phyloP scores from a whole-genome alignment of 75 land plant genomes.

The Picea glauca region DNA sequence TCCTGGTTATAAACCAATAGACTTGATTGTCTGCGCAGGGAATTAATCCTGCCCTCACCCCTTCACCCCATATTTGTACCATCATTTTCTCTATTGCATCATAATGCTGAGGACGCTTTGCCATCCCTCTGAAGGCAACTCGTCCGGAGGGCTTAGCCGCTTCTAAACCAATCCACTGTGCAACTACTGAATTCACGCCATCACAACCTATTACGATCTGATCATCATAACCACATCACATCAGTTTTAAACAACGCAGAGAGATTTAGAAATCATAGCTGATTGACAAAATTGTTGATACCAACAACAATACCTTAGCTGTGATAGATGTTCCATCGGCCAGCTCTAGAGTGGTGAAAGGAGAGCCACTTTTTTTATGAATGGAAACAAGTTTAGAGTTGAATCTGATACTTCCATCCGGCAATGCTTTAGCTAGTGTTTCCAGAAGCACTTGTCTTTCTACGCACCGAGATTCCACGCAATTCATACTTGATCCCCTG shows the following conservation, averaged over 20 bases:
- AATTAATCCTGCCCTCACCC: constrained; percentile 44
- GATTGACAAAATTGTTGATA: no score
- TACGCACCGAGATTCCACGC: constrained; percentile 18
- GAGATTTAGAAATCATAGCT: no score
- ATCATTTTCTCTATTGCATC: constrained; percentile 19
- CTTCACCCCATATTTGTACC: constrained; percentile 38
- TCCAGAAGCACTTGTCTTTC: constrained; percentile 25
- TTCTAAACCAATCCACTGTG: constrained; percentile 51
- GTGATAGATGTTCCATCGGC: constrained; percentile 23
- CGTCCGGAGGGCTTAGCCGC: constrained; percentile 41
- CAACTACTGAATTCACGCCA: constrained; percentile 68
- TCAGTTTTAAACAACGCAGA: no score
- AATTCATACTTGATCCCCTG: not conserved
- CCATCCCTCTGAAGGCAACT: constrained; percentile 37
- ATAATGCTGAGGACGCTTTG: constrained; percentile 27
- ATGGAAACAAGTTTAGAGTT: constrained; percentile 20
- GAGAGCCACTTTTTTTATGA: not conserved
- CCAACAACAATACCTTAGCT: constrained; percentile 17
- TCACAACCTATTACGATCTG: constrained; percentile 76
- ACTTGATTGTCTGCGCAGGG: constrained; percentile 41
- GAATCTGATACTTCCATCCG: constrained; percentile 23
- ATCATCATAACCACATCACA: no score
- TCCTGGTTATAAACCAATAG: constrained; percentile 60
- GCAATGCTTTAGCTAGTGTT: constrained; percentile 29
- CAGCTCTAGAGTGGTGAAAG: constrained; percentile 20